Conservation (phyloP, 768 basidiomycete genomes). For the Collybiopsis luxurians region DNA sequence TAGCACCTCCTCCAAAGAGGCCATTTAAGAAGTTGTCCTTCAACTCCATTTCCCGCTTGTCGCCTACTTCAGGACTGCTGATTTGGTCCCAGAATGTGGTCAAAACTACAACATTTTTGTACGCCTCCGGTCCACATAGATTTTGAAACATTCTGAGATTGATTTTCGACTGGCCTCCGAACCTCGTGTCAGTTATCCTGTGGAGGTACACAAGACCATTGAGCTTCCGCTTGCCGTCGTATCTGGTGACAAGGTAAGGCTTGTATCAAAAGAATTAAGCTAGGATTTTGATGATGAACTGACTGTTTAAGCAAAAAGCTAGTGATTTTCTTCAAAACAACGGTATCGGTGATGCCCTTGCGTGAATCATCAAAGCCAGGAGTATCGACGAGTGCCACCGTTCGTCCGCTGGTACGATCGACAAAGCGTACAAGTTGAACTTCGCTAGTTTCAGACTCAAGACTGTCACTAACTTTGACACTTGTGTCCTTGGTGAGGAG, state of each 20-base stretch:
- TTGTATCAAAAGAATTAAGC: conserved; percentile 23
- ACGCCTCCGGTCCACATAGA: conserved; percentile 40
- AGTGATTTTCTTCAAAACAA: conserved; percentile 32
- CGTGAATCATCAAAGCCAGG: conserved; percentile 27
- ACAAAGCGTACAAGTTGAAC: conserved; percentile 2
- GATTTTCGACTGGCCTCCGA: conserved; percentile 32
- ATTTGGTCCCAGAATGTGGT: conserved; percentile 45
- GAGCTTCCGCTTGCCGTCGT: conserved; percentile 20
- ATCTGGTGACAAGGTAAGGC: conserved; percentile 11
- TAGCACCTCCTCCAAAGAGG: conserved; percentile 37
- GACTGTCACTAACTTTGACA: conserved; percentile 3
- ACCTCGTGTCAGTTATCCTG: conserved; percentile 33
- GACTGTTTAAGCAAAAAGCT: conserved; percentile 14
- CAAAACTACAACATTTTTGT: conserved; percentile 42
- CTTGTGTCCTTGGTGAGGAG: neutral
- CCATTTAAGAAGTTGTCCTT: conserved; percentile 37
- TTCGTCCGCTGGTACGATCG: conserved; percentile 14
- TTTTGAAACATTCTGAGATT: conserved; percentile 44
- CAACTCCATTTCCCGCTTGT: conserved; percentile 34
- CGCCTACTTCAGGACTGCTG: conserved; percentile 24
- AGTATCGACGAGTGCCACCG: conserved; percentile 20
- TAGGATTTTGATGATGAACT: conserved; percentile 26
- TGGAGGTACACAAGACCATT: conserved; percentile 39
- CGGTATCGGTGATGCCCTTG: conserved; percentile 27
- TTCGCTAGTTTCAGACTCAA: conserved; percentile 6